Conservation (phyloP, 768 basidiomycete species). For the Pulveroboletus ravenelii region DNA sequence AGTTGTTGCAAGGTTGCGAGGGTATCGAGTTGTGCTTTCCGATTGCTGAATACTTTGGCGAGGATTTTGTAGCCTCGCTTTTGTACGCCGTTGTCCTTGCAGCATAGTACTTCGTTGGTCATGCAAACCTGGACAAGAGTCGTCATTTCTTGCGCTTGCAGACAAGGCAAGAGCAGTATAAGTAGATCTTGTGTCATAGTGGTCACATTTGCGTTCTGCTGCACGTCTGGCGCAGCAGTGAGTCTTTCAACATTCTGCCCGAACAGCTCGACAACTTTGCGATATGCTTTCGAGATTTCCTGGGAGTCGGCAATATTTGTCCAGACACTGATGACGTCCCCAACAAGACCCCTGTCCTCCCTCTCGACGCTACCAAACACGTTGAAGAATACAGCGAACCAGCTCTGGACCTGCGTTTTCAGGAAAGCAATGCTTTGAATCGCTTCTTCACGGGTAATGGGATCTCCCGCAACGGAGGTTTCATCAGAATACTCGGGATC, state of each 20-base stretch:
- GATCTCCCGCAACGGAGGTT: conserved; percentile 20
- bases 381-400: conserved; percentile 94
- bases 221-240: conserved; percentile 29
- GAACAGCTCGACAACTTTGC: conserved; percentile 70
- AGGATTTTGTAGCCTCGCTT: conserved; percentile 94
- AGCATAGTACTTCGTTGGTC: conserved; percentile 62
- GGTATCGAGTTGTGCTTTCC: conserved; percentile 50
- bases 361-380: conserved; percentile 85
- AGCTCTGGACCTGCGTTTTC: conserved; percentile 77
- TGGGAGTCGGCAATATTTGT: conserved; percentile 69
- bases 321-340: conserved; percentile 89
- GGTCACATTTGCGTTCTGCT: conserved; percentile 41
- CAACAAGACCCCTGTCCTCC: conserved; percentile 70
- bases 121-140: conserved; percentile 68
- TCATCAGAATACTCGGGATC: conserved; percentile 29
- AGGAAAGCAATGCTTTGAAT: conserved; percentile 66
- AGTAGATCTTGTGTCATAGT: conserved; percentile 80
- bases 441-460: conserved; percentile 56
- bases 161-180: conserved; percentile 72
- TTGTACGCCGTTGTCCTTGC: conserved; percentile 83
- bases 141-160: conserved; percentile 56
- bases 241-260: conserved; percentile 53
- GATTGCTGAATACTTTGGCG: conserved; percentile 63
- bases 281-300: conserved; percentile 79
- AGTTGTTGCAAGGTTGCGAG: conserved; percentile 61